Evolutionary conservation across 177 flowering plant species (phyloP), one percentile per base, ranked within the genome.

Genomic region (Vitis hybrid): DNA sequence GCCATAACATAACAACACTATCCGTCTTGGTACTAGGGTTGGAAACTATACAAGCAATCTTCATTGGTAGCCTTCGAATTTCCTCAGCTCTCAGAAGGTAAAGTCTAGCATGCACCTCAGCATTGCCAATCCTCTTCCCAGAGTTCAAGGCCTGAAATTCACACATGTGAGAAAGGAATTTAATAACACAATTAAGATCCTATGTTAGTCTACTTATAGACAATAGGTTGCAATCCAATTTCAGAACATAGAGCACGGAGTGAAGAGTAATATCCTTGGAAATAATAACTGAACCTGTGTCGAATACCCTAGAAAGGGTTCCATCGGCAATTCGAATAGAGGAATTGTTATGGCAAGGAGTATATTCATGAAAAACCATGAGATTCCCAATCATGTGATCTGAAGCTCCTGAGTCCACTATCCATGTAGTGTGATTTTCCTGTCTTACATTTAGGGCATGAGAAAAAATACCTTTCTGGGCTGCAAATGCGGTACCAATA

Each of bases 61-160:
- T 31, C 33, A 31, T 31, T 31, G 33, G 26, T 14, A 10, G 49
- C 3, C 8, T 21, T 60, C 49, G 65, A 19, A 15, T 0, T 11
- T 16, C 2, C 3, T 19, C 0, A 31, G 33, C 56, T 6, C 56
- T 63, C 21, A 62, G 60, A 9, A 60, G 15, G 39, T 67, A 62
- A 12, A 60, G 67, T 13, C 71, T 71, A 1, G 50, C 8, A 9
- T 48, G 31, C 62, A 61, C 16, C 60, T 55, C 55, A 73, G 62
- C 75, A 73, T 49, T 73, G 67, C 67, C 75, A 57, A 71, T 71
- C 64, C 4, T 56, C 57, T n/a, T 65, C 69, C 74, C 69, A 48
- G 57, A 71, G 49, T 31, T 51, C 62, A 60, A 12, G n/a, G 60
- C 71, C 56, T 67, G 2, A 31, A 31, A 31, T 31, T 5, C 33